Percentiles rank a stretch among this genome's conserved stretches.
Conservation (phyloP, 257 asterid species). For the Solanum piurae region DNA sequence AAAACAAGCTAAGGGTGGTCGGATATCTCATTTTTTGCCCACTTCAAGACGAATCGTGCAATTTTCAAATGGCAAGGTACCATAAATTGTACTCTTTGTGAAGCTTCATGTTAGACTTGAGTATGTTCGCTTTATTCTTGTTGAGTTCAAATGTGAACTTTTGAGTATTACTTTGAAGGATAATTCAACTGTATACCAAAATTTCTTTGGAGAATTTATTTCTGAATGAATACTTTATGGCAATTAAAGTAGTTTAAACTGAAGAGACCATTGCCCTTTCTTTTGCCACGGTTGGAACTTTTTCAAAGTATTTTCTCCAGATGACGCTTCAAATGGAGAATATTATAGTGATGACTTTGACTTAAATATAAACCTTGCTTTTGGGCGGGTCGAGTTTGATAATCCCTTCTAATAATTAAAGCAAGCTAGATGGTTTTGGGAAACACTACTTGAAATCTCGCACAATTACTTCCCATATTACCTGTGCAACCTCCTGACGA, state of each 20-base stretch:
- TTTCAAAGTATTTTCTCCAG: neutral
- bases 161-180: neutral
- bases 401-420: neutral
- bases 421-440: neutral
- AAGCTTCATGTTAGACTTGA: neutral
- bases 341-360: neutral
- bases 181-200: neutral
- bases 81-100: neutral
- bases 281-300: neutral
- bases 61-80: constrained; percentile 85
- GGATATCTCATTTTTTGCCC: constrained; percentile 72
- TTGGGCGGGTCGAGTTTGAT: neutral
- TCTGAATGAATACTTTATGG: neutral
- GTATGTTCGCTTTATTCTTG: neutral
- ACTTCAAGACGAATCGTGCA: constrained; percentile 94
- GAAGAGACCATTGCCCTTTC: neutral
- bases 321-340: neutral
- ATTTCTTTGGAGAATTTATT: neutral
- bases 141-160: neutral
- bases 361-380: neutral
- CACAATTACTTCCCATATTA: neutral
- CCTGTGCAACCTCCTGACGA: neutral
- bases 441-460: neutral
- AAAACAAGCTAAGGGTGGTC: constrained; percentile 30
- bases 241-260: neutral